Evolutionary conservation across 2,329 filamentous ascomycete species (phyloP).

Genomic region (Ilyonectria robusta): DNA sequence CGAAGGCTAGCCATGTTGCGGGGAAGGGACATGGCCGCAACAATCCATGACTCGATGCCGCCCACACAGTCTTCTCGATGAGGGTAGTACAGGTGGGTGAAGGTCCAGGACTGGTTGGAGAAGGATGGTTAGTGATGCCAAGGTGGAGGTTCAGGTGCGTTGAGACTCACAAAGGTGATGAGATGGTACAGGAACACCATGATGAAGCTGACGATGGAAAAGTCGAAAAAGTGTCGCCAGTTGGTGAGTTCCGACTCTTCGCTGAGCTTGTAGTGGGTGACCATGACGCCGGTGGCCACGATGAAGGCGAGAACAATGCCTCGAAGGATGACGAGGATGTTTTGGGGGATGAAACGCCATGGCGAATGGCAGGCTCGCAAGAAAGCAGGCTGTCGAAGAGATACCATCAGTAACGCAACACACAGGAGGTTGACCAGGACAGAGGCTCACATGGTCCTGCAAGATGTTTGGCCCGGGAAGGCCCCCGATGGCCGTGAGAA

Average conservation of each 20-base stretch:
- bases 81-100: conserved; percentile 66
- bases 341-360: conserved; percentile 63
- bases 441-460: conserved; percentile 53
- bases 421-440: neutral
- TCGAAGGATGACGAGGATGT: conserved; percentile 60
- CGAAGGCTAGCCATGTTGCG: conserved; percentile 56
- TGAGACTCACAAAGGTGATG: conserved; percentile 60
- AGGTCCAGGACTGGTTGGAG: conserved; percentile 62
- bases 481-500: conserved; percentile 49
- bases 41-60: conserved; percentile 53
- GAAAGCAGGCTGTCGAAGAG: conserved; percentile 61
- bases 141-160: fast-evolving
- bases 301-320: conserved; percentile 60
- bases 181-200: conserved; percentile 62
- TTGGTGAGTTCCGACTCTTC: conserved; percentile 55
- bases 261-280: conserved; percentile 62
- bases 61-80: conserved; percentile 55
- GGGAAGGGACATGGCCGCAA: conserved; percentile 62
- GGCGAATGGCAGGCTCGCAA: conserved; percentile 67
- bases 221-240: conserved; percentile 64
- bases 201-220: conserved; percentile 61
- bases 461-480: conserved; percentile 52
- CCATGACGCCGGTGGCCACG: conserved; percentile 57
- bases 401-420: conserved; percentile 29
- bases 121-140: neutral